Conservation (phyloP, 1,139 yeast species). For the Candida sojae region DNA sequence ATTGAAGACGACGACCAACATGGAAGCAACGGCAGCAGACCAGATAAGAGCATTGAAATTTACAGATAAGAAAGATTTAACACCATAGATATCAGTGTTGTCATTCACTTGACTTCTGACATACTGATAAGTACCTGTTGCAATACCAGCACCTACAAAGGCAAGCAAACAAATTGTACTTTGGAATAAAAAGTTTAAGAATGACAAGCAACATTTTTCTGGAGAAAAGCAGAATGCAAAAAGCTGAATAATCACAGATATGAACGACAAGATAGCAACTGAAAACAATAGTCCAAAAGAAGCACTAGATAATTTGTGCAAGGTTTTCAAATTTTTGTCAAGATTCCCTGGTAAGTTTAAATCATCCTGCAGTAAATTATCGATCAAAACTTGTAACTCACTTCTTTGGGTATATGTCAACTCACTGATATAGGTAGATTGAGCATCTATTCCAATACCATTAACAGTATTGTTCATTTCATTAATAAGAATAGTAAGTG, state of each 20-base stretch:
- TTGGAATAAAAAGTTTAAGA: conserved; percentile 41
- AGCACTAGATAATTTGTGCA: conserved; percentile 29
- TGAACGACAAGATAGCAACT: conserved; percentile 26
- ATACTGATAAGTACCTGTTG: conserved; percentile 34
- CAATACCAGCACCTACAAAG: conserved; percentile 34
- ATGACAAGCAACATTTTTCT: conserved; percentile 38
- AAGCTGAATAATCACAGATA: conserved; percentile 33
- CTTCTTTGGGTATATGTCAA: conserved; percentile 20
- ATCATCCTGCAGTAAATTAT: conserved; percentile 29
- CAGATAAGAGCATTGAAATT: conserved; percentile 47
- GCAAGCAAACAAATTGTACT: conserved; percentile 30
- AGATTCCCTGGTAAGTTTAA: conserved; percentile 42
- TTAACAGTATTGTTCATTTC: conserved; percentile 32
- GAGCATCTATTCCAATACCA: conserved; percentile 21
- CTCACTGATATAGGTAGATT: conserved; percentile 17
- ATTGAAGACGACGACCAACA: conserved; percentile 33
- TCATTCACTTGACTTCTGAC: conserved; percentile 36
- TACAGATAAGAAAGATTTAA: conserved; percentile 38
- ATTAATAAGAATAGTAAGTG: conserved; percentile 46
- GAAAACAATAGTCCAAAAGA: conserved; percentile 32
- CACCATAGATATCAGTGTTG: conserved; percentile 30
- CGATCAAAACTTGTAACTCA: conserved; percentile 30
- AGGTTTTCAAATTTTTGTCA: conserved; percentile 30
- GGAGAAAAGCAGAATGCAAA: conserved; percentile 40
- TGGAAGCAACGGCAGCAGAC: conserved; percentile 43